Evolutionary conservation across 345 rosid genomes (phyloP).

Genomic region (Raphanus sativus): DNA sequence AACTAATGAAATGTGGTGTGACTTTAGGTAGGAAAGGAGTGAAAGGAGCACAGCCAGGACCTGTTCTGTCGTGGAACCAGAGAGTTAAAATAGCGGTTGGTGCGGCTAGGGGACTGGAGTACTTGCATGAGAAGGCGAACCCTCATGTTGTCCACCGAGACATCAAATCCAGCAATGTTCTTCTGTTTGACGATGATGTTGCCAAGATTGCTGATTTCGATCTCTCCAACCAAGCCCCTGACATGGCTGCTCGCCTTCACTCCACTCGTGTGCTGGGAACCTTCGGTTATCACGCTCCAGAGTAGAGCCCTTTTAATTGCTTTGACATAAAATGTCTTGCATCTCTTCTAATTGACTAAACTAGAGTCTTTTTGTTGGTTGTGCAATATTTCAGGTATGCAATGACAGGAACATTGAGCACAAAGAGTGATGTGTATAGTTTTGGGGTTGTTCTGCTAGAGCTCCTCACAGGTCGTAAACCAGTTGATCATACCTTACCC

Average conservation of each 20-base stretch:
- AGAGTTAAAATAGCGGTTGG: conserved; percentile 95
- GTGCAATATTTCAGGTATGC: conserved; percentile 53
- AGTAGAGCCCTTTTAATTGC: conserved; percentile 51
- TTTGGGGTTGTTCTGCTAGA: conserved; percentile 84
- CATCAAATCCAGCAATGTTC: conserved; percentile 88
- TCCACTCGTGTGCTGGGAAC: conserved; percentile 96
- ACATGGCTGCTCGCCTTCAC: conserved; percentile 89
- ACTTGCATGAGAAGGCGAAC: conserved; percentile 87
- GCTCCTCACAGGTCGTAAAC: conserved; percentile 82
- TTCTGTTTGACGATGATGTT: conserved; percentile 82
- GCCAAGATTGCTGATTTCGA: conserved; percentile 97
- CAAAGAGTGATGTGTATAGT: conserved; percentile 88
- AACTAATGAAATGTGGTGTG: background rate
- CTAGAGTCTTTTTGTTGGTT: conserved; percentile 19
- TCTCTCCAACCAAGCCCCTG: conserved; percentile 96
- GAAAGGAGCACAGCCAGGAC: conserved; percentile 93
- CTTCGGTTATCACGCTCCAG: conserved; percentile 98
- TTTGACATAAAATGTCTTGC: background rate
- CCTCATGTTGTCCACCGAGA: conserved; percentile 85
- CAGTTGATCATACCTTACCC: conserved; percentile 82
- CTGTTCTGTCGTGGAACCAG: conserved; percentile 88
- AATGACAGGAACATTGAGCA: conserved; percentile 80
- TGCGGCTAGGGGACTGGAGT: conserved; percentile 93
- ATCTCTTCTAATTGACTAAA: conserved; percentile 1
- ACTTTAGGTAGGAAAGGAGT: conserved; percentile 81